These are phyloP conservation scores for Tolypocladium inflatum DNA, from an alignment of 2,329 filamentous ascomycete species.

Conservation along the genomic window DNA sequence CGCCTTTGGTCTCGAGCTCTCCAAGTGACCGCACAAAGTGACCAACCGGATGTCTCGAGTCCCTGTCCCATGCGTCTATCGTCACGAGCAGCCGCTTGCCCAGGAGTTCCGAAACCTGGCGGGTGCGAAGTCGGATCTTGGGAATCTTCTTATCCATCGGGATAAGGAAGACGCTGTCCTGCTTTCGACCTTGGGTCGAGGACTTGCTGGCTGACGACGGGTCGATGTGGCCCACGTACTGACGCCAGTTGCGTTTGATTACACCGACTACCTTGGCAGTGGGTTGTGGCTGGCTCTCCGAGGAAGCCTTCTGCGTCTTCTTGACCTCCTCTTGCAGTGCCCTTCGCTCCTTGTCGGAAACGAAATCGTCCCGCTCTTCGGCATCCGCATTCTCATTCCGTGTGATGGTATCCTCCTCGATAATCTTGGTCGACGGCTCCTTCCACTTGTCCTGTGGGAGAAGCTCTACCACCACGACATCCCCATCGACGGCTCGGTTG, in stretches of 20 bases:
- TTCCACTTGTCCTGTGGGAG: slow-evolving; percentile 96
- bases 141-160: slow-evolving; percentile 98
- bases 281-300: slow-evolving; percentile 73
- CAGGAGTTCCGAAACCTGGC: slow-evolving; percentile 79
- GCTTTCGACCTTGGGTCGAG: slow-evolving; percentile 67
- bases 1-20: slow-evolving; percentile 92
- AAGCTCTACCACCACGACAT: slow-evolving; percentile 87
- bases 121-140: slow-evolving; percentile 86
- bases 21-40: slow-evolving; percentile 91
- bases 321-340: slow-evolving; percentile 88
- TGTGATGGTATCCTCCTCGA: slow-evolving; percentile 86
- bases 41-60: slow-evolving; percentile 84
- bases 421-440: slow-evolving; percentile 85
- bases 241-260: slow-evolving; percentile 93
- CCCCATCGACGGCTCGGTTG: slow-evolving; percentile 86
- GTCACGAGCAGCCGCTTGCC: slow-evolving; percentile 89
- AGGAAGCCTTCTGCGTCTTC: slow-evolving; percentile 66
- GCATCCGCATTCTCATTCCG: slow-evolving; percentile 89
- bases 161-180: slow-evolving; percentile 88
- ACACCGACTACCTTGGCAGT: slow-evolving; percentile 89
- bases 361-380: slow-evolving; percentile 65
- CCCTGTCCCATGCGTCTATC: slow-evolving; percentile 91
- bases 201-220: slow-evolving; percentile 69
- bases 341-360: slow-evolving; percentile 79
- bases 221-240: slow-evolving; percentile 95